Conservation (phyloP, 1,139 yeast genomes). For the Debaryomyces robertsiae region DNA sequence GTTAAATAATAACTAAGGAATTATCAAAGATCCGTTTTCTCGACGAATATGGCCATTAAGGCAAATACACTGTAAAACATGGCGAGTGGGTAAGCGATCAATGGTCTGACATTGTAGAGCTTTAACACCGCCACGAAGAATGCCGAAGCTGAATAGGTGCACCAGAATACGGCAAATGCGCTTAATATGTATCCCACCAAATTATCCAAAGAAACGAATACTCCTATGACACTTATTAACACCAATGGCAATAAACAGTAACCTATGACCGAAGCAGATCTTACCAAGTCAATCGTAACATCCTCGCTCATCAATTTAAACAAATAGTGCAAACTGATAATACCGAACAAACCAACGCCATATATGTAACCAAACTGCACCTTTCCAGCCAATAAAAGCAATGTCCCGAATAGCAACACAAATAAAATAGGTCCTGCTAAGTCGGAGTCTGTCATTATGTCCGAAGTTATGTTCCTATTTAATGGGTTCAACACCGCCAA, state of each 20-base stretch:
- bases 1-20: not conserved
- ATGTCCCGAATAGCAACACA: slow-evolving; percentile 85
- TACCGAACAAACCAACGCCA: slow-evolving; percentile 94
- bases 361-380: slow-evolving; percentile 96
- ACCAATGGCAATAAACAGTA: slow-evolving; percentile 92
- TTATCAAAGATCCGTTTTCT: slow-evolving; percentile 29
- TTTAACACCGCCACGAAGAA: slow-evolving; percentile 86
- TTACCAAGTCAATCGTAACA: slow-evolving; percentile 61
- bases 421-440: slow-evolving; percentile 94
- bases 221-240: slow-evolving; percentile 72
- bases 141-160: slow-evolving; percentile 92
- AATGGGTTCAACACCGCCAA: slow-evolving; percentile 83
- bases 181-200: slow-evolving; percentile 72
- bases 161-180: slow-evolving; percentile 80
- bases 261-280: slow-evolving; percentile 91
- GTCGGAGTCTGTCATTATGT: slow-evolving; percentile 87
- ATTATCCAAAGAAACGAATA: slow-evolving; percentile 70
- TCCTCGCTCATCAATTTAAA: slow-evolving; percentile 81
- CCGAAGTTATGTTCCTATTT: slow-evolving; percentile 59
- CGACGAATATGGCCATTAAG: slow-evolving; percentile 91
- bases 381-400: slow-evolving; percentile 81
- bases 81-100: slow-evolving; percentile 91
- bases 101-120: slow-evolving; percentile 80
- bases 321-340: slow-evolving; percentile 77
- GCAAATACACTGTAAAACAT: slow-evolving; percentile 95